phyloP scores from a whole-genome alignment of 192 early-diverging fungal species.

The Backusella parvicylindrica region DNA sequence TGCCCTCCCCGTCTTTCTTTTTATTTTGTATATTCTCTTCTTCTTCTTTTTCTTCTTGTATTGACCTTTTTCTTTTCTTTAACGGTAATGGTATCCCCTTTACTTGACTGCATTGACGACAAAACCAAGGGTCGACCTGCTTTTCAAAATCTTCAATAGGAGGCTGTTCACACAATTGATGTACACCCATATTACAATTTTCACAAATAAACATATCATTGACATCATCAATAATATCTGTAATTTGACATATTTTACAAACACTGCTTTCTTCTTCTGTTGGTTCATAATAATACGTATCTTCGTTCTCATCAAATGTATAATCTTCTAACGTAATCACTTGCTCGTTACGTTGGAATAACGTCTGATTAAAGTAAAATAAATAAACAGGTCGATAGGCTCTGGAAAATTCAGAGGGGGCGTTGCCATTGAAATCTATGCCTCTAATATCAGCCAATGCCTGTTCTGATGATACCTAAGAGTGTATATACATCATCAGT shows the following conservation, averaged over 20 bases:
- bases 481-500: background rate
- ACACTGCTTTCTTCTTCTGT: background rate
- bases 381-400: slow-evolving; percentile 11
- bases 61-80: background rate
- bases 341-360: background rate
- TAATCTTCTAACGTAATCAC: slow-evolving; percentile 16
- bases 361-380: slow-evolving; percentile 1
- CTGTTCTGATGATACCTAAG: slow-evolving; percentile 10
- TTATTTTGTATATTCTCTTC: slow-evolving; percentile 5
- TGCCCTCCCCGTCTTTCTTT: background rate
- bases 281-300: background rate
- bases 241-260: slow-evolving; percentile 17
- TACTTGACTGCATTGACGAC: background rate
- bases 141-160: slow-evolving; percentile 18
- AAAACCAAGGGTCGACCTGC: slow-evolving; percentile 22
- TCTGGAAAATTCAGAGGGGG: background rate
- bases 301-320: slow-evolving; percentile 13
- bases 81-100: background rate
- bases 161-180: slow-evolving; percentile 23
- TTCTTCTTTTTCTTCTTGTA: background rate
- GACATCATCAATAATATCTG: slow-evolving; percentile 3
- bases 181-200: slow-evolving; percentile 15
- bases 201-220: slow-evolving; percentile 25
- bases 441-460: slow-evolving; percentile 21
- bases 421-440: background rate